Evolutionary conservation across 139 green algal genomes (phyloP), one percentile per base, ranked within the genome.

Genomic region (Coelastrella sp.): DNA sequence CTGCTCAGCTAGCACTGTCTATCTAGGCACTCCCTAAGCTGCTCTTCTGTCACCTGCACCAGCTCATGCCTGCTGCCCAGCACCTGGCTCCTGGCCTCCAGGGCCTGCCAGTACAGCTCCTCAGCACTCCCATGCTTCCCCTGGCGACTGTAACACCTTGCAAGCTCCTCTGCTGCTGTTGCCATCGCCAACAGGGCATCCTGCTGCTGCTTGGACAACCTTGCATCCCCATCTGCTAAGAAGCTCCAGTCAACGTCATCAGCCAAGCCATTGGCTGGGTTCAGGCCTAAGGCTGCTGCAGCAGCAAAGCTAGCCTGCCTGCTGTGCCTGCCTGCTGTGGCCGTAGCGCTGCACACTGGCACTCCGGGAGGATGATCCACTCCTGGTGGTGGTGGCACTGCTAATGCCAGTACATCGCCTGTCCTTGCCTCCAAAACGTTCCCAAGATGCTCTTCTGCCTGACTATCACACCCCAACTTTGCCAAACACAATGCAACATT

Each of bases 161-260:
- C 89, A 25, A 92, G n/a, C 49, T 92, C 82, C 87, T 91, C 87
- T 20, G 87, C 87, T 25, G 87, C 87, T 9, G 65, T 56, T 19
- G 87, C 78, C 78, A 87, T 79, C 9, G 25, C 63, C 65, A 91
- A 12, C 87, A 91, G 35, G 35, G 63, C 87, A 20, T 87, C 78
- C 63, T 58, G 35, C 49, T 86, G 78, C n/a, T 65, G 75, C 24
- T 81, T 88, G 1, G 22, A 81, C 49, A 88, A 20, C 35, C 68
- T 73, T 4, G 84, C 10, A 59, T 88, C 84, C 9, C 84, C 84
- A 70, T 88, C 84, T n/a, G 61, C 84, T 0, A 88, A 19, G 8
- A 88, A n/a, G 24, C 84, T 81, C 84, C 84, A 88, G 20, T 88
- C 84, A 56, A 88, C 68, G 19, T 49, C 85, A 65, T 74, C 85